Conservation (phyloP, 345 rosid genomes). For the Sisymbrium altissimum region DNA sequence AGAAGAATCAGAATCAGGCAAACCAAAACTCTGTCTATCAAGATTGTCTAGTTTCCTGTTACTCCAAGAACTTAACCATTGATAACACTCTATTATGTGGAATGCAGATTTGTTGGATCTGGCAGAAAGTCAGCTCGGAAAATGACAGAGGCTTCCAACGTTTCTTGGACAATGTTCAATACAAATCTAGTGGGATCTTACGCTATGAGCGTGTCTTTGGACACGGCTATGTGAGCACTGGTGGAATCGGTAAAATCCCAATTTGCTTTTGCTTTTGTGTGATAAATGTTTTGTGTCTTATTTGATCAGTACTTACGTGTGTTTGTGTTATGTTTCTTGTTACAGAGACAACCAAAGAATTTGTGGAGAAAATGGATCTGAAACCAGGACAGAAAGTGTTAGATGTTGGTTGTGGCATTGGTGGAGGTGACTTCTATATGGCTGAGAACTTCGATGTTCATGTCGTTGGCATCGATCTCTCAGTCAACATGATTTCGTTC, state of each 20-base stretch:
- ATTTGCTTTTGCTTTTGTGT: neutral
- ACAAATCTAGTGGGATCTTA: slow-evolving; percentile 73
- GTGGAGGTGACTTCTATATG: slow-evolving; percentile 99
- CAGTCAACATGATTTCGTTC: slow-evolving; percentile 89
- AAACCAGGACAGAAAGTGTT: slow-evolving; percentile 90
- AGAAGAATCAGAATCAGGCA: slow-evolving; percentile 97
- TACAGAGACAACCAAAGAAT: slow-evolving; percentile 94
- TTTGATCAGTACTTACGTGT: neutral
- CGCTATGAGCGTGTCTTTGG: slow-evolving; percentile 97
- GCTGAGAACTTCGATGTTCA: slow-evolving; percentile 81
- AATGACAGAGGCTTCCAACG: slow-evolving; percentile 90
- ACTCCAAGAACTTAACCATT: neutral
- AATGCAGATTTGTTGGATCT: slow-evolving; percentile 92
- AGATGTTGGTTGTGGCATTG: slow-evolving; percentile 99
- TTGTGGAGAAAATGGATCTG: slow-evolving; percentile 81
- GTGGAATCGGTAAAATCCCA: slow-evolving; percentile 72
- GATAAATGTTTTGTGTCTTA: neutral
- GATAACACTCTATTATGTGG: slow-evolving; percentile 3
- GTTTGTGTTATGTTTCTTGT: slow-evolving; percentile 22
- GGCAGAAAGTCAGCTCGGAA: slow-evolving; percentile 76
- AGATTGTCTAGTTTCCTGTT: neutral
- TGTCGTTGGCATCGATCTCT: slow-evolving; percentile 92
- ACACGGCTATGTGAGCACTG: slow-evolving; percentile 92
- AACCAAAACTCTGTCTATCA: slow-evolving; percentile 14
- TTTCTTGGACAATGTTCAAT: slow-evolving; percentile 93